Evolutionary conservation across 108 stramenopile species (phyloP), one percentile per base, ranked within the genome.

Genomic region (Cyclotella distinguenda): DNA sequence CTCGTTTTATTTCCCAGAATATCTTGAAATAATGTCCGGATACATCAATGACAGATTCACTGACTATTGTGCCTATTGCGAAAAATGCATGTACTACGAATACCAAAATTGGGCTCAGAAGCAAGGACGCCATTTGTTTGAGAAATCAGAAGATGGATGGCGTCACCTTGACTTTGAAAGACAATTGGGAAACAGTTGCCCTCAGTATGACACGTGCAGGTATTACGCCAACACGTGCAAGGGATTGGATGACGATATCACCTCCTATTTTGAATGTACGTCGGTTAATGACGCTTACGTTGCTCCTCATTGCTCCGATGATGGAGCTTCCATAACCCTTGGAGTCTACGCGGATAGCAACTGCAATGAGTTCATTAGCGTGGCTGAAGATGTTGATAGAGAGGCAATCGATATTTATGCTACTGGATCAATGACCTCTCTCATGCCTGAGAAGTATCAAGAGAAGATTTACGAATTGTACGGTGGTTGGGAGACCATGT

Each of bases 331-430:
- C 61, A 84, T 94, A 46, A 72, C 72, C 21, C 56, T 94, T n/a
- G 89, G 86, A 16, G 84, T 89, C 22, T 94, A 75, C 62, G 39
- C 73, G 19, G 93, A 94, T 51, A 70, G 86, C 33, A 58, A 86
- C 60, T 94, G 93, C 59, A 72, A 73, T 43, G 67, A 80, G 60
- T 83, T 64, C 19, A 45, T 47, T 11, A 28, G 57, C 39, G 45
- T 35, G 30, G 44, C 61, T 0, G 67, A 68, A 21, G 23, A 33
- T 0, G 58, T 59, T 4, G 63, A 64, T 15, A 49, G 40, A 39
- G 64, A 80, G 58, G 74, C 71, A 46, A 68, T 86, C 26, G 70
- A 66, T 9, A 69, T 68, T 56, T 49, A 47, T 19, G 28, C 63
- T 50, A 26, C 34, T 1, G 63, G 48, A 28, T 28, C 26, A 11